phyloP scores from a whole-genome alignment of 805 yeast species.

The Cyberlindnera suaveolens region DNA sequence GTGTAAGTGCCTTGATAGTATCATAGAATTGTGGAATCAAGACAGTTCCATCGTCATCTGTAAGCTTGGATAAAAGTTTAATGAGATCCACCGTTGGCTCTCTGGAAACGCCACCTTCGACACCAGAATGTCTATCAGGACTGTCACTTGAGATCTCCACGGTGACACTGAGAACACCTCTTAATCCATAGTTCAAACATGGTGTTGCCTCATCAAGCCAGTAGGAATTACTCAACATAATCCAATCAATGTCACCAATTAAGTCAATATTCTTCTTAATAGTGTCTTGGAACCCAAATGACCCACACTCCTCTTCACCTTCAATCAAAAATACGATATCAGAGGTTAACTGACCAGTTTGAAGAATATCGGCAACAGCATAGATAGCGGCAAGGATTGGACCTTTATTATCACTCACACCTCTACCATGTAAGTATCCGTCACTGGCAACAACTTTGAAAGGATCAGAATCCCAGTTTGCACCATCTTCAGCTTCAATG shows the following conservation, averaged over 20 bases:
- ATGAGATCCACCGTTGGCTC: constrained; percentile 89
- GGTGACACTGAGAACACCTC: constrained; percentile 85
- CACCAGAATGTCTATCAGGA: constrained; percentile 94
- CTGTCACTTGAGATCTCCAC: constrained; percentile 63
- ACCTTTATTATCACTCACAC: constrained; percentile 93
- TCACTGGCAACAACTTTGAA: constrained; percentile 67
- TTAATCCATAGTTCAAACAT: constrained; percentile 86
- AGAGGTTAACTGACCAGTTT: constrained; percentile 43
- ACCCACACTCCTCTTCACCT: constrained; percentile 95
- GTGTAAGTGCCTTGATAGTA: constrained; percentile 51
- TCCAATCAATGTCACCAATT: constrained; percentile 81
- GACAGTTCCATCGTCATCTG: constrained; percentile 49
- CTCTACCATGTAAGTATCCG: constrained; percentile 87
- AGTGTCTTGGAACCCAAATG: constrained; percentile 73
- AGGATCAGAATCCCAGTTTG: constrained; percentile 75
- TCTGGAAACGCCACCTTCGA: constrained; percentile 84
- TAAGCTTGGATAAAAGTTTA: constrained; percentile 59
- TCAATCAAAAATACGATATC: constrained; percentile 84
- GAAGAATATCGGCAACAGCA: constrained; percentile 71
- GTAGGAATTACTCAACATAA: constrained; percentile 81
- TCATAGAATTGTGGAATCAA: constrained; percentile 66
- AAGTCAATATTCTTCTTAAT: constrained; percentile 42
- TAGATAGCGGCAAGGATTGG: constrained; percentile 83
- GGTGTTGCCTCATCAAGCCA: constrained; percentile 91
- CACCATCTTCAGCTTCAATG: constrained; percentile 61